Base-by-base conservation (phyloP, 2,329 filamentous ascomycete genomes). In the Scortechinia acanthostroma region DNA sequence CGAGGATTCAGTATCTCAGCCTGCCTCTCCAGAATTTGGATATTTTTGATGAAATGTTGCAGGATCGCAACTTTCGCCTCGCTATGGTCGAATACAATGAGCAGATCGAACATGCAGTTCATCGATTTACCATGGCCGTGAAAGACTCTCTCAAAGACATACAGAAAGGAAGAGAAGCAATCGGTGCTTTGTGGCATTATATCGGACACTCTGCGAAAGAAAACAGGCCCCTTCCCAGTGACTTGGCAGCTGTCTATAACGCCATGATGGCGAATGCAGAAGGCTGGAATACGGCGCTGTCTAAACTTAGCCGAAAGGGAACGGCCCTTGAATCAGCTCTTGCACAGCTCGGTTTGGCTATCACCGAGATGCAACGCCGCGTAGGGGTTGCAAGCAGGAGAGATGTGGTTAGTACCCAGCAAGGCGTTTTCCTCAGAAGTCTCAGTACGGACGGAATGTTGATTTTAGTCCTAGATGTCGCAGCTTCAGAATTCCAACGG, bases 1-100 rank as follows among this genome's bases (percentile, higher is more conserved):
- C 35, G 6, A 40, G 35, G 20, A 40, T 40, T 19, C 35, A 40
- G 20, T 40, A 40, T 40, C 35, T 40, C 35, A 40, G 35, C 17
- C 17, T 40, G 35, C 35, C 35, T 40, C 35, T 40, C 6, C 10
- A 40, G 35, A 40, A 40, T 19, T 13, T 40, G 10, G 35, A 10
- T 17, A 6, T 40, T 6, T 40, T 40, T 19, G 35, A 40, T 6
- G 35, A 19, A 13, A 40, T 40, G 35, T 17, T 40, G 6, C 10
- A 10, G 35, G 35, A 40, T 40, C 35, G 35, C 6, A 40, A 40
- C 35, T 40, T 40, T 17, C 35, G 35, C 6, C 17, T 40, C 6
- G 14, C 35, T 6, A 13, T 40, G 35, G 17, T 40, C 6, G 35
- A 6, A 6, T 40, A 40, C 17, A 40, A 40, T 17, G 35, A 40